A percentile compares a stretch with the other conserved stretches of the same genome.
These are phyloP conservation scores for Rhodotorula babjevae DNA, from an alignment of 768 basidiomycete genomes.

Conservation along the genomic window DNA sequence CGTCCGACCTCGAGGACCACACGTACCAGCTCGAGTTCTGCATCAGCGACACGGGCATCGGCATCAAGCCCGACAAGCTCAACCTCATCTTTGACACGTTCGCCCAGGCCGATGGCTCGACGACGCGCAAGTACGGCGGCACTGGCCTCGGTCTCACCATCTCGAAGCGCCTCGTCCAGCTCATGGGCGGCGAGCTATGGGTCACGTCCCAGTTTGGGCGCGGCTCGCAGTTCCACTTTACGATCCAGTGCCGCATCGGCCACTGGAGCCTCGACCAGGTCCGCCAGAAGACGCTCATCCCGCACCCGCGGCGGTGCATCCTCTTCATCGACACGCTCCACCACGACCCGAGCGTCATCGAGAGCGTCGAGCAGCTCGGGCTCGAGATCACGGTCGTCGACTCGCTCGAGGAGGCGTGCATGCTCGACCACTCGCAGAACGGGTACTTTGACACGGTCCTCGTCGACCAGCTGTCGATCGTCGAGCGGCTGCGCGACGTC, in stretches of 20 bases:
- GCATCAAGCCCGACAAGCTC: constrained; percentile 95
- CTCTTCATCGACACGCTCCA: constrained; percentile 82
- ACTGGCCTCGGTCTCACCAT: constrained; percentile 91
- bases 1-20: constrained; percentile 60
- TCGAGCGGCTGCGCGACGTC: constrained; percentile 78
- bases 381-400: constrained; percentile 71
- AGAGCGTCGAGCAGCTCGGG: constrained; percentile 71
- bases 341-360: constrained; percentile 65
- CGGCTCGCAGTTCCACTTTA: constrained; percentile 95
- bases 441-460: constrained; percentile 92
- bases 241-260: constrained; percentile 76
- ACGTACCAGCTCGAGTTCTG: constrained; percentile 90
- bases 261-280: constrained; percentile 68
- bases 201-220: constrained; percentile 90
- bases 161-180: constrained; percentile 88
- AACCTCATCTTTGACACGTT: constrained; percentile 99
- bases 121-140: constrained; percentile 90
- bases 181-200: constrained; percentile 99
- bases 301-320: constrained; percentile 81
- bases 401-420: constrained; percentile 65
- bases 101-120: constrained; percentile 97
- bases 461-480: constrained; percentile 78
- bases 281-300: constrained; percentile 64
- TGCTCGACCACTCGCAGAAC: constrained; percentile 49
- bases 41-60: constrained; percentile 95